Base-by-base conservation (phyloP, 257 asterid genomes). In the Forsythia suspensa region DNA sequence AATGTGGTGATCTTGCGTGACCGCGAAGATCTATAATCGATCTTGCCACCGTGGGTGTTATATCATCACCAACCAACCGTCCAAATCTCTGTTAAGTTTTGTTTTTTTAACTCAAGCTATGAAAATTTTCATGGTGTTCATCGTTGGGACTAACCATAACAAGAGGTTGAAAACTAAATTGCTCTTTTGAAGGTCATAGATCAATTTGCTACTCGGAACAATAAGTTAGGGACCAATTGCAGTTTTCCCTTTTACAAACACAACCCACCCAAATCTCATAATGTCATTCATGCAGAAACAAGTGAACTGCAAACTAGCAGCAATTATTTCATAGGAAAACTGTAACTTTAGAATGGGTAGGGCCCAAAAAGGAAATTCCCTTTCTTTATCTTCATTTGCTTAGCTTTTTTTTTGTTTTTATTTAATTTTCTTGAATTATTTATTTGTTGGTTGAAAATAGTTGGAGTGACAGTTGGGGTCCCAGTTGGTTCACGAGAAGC, bases 241-340 rank as follows among this genome's bases (percentile, higher is more conserved):
- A 63, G 24, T 21, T 63, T 63, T 63, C 0, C 16, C 38, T 61
- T 10, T 8, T 21, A 61, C 69, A 51, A 3, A 3, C 21, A 15
- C 37, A 59, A n/a, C 11, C 40, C 70, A 10, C 8, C 36, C 37
- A 5, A 61, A 80, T 72, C 77, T 71, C 77, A 72, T 72, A 71
- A 81, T 81, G 81, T 48, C 36, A 72, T 77, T 78, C 85, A 79
- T 71, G 85, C 46, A 69, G 72, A 82, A 66, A 80, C 82, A 77
- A 84, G 96, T 89, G 85, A 86, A 81, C 87, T 71, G 86, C 83
- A 81, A 78, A 82, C 81, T 69, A 77, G 76, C 77, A 78, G 84
- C 83, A 83, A 61, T 75, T 67, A 79, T 71, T 74, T 29, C 34
- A 29, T 29, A 29, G 34, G 34, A 29, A 29, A 29, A 29, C 34